Evolutionary conservation across 345 rosid species (phyloP).

Genomic region (Odontarrhena argentea): DNA sequence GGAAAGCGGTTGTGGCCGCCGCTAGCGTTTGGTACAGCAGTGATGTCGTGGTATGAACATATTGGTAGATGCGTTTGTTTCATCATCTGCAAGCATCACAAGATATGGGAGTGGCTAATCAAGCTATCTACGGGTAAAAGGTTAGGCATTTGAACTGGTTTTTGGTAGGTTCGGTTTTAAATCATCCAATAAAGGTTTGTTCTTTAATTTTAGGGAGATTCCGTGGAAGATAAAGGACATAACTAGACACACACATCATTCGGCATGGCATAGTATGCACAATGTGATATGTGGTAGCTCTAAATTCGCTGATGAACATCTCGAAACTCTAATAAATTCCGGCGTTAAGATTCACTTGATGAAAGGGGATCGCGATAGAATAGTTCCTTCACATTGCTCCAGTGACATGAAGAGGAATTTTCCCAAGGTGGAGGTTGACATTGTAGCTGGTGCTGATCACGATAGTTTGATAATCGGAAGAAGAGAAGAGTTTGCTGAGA

Average conservation of each 20-base stretch:
- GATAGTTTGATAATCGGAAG: conserved; percentile 37
- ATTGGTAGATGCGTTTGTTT: conserved; percentile 72
- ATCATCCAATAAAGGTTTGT: not conserved
- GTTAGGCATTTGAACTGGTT: conserved; percentile 40
- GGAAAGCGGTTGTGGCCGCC: conserved; percentile 82
- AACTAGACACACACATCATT: conserved; percentile 84
- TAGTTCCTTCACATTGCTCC: conserved; percentile 61
- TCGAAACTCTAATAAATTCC: conserved; percentile 41
- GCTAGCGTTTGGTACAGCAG: conserved; percentile 58
- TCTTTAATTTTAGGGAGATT: conserved; percentile 50
- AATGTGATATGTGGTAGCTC: conserved; percentile 78
- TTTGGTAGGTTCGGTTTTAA: not conserved
- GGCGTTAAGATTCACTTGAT: conserved; percentile 47
- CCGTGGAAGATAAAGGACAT: conserved; percentile 52
- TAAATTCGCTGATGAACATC: conserved; percentile 54
- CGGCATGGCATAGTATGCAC: conserved; percentile 91
- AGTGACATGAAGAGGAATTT: conserved; percentile 50
- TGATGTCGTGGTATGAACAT: conserved; percentile 94
- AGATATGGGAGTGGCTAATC: conserved; percentile 62
- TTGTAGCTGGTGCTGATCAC: conserved; percentile 56
- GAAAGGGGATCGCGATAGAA: conserved; percentile 62
- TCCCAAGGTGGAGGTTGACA: conserved; percentile 48
- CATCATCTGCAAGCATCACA: conserved; percentile 66
- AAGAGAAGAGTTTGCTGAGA: conserved; percentile 34
- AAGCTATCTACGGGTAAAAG: conserved; percentile 57